A percentile compares a stretch with the other conserved stretches of the same genome.
These are phyloP conservation scores for Colletotrichum abscissum DNA, from an alignment of 2,329 filamentous ascomycete species.

Conservation along the genomic window DNA sequence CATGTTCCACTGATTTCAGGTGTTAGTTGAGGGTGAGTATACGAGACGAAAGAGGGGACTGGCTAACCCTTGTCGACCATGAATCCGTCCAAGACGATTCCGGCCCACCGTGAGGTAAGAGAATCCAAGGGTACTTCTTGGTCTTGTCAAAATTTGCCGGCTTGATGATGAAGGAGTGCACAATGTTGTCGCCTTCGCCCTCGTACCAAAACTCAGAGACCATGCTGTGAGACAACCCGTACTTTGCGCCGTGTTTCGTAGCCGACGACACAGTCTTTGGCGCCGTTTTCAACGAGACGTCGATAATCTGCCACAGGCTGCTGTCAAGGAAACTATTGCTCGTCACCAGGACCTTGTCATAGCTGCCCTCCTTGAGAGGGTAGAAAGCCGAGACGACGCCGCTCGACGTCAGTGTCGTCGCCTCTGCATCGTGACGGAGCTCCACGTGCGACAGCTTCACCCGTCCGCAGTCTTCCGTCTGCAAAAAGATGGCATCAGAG, in stretches of 20 bases:
- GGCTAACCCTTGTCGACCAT: conserved; percentile 58
- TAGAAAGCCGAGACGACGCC: conserved; percentile 44
- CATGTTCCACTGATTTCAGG: conserved; percentile 58
- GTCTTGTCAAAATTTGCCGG: conserved; percentile 50
- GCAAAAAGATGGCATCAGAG: conserved; percentile 47
- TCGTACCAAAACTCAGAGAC: conserved; percentile 54
- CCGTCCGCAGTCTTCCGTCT: conserved; percentile 47
- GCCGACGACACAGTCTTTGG: conserved; percentile 44
- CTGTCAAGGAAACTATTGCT: conserved; percentile 51
- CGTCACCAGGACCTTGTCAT: conserved; percentile 48
- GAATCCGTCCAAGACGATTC: conserved; percentile 62
- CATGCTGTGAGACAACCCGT: conserved; percentile 49
- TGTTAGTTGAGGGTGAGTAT: background rate
- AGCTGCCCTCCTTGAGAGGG: conserved; percentile 41
- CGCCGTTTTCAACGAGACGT: conserved; percentile 37
- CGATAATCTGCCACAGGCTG: conserved; percentile 50
- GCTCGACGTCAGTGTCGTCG: conserved; percentile 39
- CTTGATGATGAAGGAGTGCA: conserved; percentile 53
- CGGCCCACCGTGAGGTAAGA: conserved; percentile 54
- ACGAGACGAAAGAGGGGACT: background rate
- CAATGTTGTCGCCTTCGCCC: conserved; percentile 46
- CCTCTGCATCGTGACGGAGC: conserved; percentile 43
- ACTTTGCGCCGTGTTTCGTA: conserved; percentile 44
- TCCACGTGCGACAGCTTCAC: conserved; percentile 46
- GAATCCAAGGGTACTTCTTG: conserved; percentile 50